Evolutionary conservation across 441 rosid genomes (phyloP), one percentile per base, ranked within the genome.

Genomic region (Arabidopsis hybrid): DNA sequence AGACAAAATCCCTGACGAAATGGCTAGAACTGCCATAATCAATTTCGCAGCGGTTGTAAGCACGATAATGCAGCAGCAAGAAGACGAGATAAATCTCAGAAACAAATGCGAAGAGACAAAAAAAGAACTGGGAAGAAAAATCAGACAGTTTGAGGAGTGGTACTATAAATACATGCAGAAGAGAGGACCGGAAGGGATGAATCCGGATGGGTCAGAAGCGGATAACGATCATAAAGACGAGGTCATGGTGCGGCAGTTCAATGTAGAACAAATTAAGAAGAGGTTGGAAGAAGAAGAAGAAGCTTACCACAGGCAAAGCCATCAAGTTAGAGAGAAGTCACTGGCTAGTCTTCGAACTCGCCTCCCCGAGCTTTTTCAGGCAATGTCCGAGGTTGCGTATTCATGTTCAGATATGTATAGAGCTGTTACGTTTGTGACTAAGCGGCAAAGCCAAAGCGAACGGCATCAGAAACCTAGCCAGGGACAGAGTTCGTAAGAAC

Each of bases 271-370:
- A 6, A 47, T 88, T 52, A 79, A 76, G 73, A 85, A 71, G 74
- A 87, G 82, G 64, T 71, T 91, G 76, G 85, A 85, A 73, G 92
- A 92, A 51, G 96, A 92, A 36, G 87, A 85, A 65, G 88, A 83
- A 62, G 85, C 82, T 7, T 85, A 88, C 76, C 68, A 60, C 60
- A 86, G 70, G 74, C 80, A 72, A 4, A 81, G 97, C 80, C 38
- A 49, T 12, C 96, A 92, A 72, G 97, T 89, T 55, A 84, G 97
- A 77, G 89, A 87, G 64, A 95, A 92, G 80, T 89, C 95, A 8
- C 71, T 90, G 74, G 71, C 76, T 3, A 90, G 87, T 71, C 88
- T 92, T 21, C 86, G 77, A 69, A 82, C 82, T 62, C 85, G 92
- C 45, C 75, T 94, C 78, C 97, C 97, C 0, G 97, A 89, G 74